Evolutionary conservation across 257 asterid genomes (phyloP).

Genomic region (Salvia miltiorrhiza): DNA sequence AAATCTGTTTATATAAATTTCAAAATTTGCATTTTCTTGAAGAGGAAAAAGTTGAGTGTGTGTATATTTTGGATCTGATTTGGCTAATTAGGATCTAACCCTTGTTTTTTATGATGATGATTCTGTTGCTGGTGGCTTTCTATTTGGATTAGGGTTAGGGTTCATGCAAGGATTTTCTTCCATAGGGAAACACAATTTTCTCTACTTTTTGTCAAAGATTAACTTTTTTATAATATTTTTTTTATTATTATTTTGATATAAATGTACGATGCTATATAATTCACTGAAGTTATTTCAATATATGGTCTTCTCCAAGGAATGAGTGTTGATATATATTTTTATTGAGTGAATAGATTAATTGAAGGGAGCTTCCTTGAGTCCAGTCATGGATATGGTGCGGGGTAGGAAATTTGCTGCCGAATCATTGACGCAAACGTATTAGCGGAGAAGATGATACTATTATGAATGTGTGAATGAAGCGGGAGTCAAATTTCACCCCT

Average conservation of each 20-base stretch:
- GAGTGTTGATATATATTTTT: too few relatives aligned
- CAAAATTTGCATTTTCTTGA: background rate
- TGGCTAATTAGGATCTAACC: background rate
- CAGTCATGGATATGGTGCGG: conserved; percentile 52
- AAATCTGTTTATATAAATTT: background rate
- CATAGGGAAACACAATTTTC: conserved; percentile 13
- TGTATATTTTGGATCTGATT: background rate
- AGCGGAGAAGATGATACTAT: conserved; percentile 16
- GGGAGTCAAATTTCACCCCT: conserved; percentile 64
- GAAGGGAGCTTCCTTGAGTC: conserved; percentile 67
- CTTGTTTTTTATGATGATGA: background rate
- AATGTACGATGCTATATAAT: too few relatives aligned
- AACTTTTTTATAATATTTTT: background rate
- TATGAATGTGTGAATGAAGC: conserved; percentile 71
- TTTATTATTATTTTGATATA: background rate
- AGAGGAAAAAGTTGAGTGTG: background rate
- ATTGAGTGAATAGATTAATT: too few relatives aligned
- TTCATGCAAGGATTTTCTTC: conserved; percentile 20
- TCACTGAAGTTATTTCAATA: too few relatives aligned
- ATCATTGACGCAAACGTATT: conserved; percentile 60
- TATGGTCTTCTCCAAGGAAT: background rate
- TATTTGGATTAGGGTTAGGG: conserved; percentile 36
- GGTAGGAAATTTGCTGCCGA: conserved; percentile 67
- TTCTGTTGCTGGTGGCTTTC: background rate
- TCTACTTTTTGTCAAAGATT: background rate